Conservation (phyloP, 305 asterid species). For the Solanum hybrid region DNA sequence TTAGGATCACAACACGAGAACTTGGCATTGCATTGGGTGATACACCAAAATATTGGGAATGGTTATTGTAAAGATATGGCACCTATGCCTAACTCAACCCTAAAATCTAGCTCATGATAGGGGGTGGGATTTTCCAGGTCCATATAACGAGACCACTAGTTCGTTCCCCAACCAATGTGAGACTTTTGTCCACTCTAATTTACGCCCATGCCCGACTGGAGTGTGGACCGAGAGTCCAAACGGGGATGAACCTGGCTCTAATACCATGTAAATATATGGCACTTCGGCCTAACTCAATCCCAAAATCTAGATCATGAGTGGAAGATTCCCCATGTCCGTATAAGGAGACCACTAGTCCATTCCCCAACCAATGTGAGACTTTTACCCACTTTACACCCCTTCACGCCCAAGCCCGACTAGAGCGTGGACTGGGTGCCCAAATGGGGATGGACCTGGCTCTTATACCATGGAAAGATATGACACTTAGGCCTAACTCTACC, state of each 20-base stretch:
- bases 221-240: not conserved
- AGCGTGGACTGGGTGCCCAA: too few relatives aligned
- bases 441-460: too few relatives aligned
- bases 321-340: too few relatives aligned
- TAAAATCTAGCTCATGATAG: not conserved
- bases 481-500: too few relatives aligned
- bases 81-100: not conserved
- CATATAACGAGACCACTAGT: not conserved
- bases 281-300: too few relatives aligned
- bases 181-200: not conserved
- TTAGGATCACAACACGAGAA: slow-evolving; percentile 14
- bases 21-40: slow-evolving; percentile 12
- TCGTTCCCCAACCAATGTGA: not conserved
- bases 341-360: too few relatives aligned
- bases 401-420: too few relatives aligned
- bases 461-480: too few relatives aligned
- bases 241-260: not conserved
- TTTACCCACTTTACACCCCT: too few relatives aligned
- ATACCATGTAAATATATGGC: too few relatives aligned
- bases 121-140: not conserved
- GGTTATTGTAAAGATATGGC: not conserved
- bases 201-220: not conserved
- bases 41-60: slow-evolving; percentile 2
- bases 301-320: too few relatives aligned
- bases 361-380: too few relatives aligned